A percentile compares a stretch with the other conserved stretches of the same genome.
Conservation (phyloP, 1,139 yeast species). For the Yamadazyma membranifaciens region DNA sequence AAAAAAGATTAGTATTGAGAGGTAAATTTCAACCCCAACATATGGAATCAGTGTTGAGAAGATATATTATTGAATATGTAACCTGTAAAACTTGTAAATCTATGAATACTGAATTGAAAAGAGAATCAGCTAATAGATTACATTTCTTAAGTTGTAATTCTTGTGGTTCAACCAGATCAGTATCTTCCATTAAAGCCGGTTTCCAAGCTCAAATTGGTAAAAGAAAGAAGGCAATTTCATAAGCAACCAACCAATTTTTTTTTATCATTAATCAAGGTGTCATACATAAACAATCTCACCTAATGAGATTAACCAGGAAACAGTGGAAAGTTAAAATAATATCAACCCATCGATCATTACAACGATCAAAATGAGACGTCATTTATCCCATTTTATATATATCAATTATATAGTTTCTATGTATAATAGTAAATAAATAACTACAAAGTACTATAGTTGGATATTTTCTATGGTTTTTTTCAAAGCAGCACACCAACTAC, state of each 20-base stretch:
- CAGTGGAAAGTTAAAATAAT: too few species aligned
- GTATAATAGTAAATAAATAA: constrained; percentile 10
- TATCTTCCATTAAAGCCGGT: constrained; percentile 97
- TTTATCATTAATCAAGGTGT: too few species aligned
- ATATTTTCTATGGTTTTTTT: constrained; percentile 44
- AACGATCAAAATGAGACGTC: not conserved
- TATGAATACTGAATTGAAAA: constrained; percentile 92
- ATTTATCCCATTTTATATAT: constrained; percentile 6
- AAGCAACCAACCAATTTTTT: not conserved
- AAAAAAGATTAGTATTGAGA: constrained; percentile 91
- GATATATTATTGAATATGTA: constrained; percentile 95
- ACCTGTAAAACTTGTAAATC: constrained; percentile 99
- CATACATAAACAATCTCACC: too few species aligned
- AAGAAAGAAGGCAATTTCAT: constrained; percentile 49
- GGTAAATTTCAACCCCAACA: constrained; percentile 99
- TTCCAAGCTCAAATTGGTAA: constrained; percentile 95
- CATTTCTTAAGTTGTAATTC: constrained; percentile 97
- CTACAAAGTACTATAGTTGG: not conserved
- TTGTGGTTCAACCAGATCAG: constrained; percentile 97
- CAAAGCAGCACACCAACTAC: constrained; percentile 57
- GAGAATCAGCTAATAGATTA: constrained; percentile 93
- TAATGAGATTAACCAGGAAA: too few species aligned
- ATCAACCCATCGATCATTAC: not conserved
- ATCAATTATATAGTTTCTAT: constrained; percentile 6
- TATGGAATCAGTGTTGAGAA: constrained; percentile 92